phyloP scores from a whole-genome alignment of 176 grass and related monocot species.

The Saccharum spontaneum region DNA sequence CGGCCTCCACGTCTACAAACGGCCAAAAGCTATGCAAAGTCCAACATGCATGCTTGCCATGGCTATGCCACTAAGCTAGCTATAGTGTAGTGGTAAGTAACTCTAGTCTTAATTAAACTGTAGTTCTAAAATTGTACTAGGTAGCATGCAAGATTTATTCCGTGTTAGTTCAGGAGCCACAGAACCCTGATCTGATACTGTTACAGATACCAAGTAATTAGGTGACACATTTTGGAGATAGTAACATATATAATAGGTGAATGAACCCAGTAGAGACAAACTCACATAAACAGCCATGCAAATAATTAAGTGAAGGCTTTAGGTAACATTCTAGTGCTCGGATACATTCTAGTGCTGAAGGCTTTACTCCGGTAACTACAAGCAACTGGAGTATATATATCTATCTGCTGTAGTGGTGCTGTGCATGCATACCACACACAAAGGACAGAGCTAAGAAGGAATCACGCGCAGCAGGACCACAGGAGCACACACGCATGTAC shows the following conservation, averaged over 20 bases:
- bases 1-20: constrained; percentile 15
- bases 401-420: background rate
- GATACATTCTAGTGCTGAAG: too few species aligned
- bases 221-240: background rate
- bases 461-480: constrained; percentile 17
- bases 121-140: background rate
- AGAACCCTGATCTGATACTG: background rate
- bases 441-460: background rate
- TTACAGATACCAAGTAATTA: background rate
- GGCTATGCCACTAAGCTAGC: background rate
- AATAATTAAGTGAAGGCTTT: background rate
- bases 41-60: constrained; percentile 9
- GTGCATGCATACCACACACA: background rate
- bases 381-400: background rate
- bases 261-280: too few species aligned
- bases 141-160: background rate
- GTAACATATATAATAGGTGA: background rate
- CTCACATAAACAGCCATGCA: background rate
- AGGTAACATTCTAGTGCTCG: too few species aligned
- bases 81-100: too few species aligned
- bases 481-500: background rate
- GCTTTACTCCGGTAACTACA: too few species aligned
- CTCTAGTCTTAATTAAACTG: background rate
- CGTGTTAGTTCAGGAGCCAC: background rate
- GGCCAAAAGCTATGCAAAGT: background rate